A percentile compares a stretch with the other conserved stretches of the same genome.
phyloP scores from a whole-genome alignment of 176 grass and related monocot species.

The Cymbopogon citratus region DNA sequence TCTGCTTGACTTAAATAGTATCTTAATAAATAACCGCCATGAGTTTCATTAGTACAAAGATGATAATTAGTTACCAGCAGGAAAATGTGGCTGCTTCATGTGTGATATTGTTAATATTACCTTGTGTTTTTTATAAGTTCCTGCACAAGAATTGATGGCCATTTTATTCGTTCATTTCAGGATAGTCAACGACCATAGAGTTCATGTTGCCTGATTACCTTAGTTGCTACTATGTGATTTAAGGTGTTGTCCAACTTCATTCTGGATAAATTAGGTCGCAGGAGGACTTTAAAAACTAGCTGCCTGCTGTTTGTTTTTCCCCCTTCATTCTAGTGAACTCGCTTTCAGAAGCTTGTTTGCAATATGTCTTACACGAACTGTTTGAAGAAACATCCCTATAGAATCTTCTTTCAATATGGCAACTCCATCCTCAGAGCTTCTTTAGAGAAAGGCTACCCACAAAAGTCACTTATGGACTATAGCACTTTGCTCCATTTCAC shows the following conservation, averaged over 20 bases:
- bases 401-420: constrained; percentile 32
- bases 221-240: constrained; percentile 26
- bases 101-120: not conserved
- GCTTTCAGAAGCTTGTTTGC: constrained; percentile 26
- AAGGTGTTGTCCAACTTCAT: constrained; percentile 7
- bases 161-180: constrained; percentile 29
- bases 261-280: constrained; percentile 13
- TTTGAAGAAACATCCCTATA: constrained; percentile 41
- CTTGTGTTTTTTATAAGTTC: not conserved
- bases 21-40: not conserved
- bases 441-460: constrained; percentile 53
- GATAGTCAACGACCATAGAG: constrained; percentile 4
- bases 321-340: constrained; percentile 22
- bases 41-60: not conserved
- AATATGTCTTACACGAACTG: constrained; percentile 33
- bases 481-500: constrained; percentile 38
- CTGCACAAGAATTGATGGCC: not conserved
- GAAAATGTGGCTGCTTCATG: not conserved
- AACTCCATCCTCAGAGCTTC: constrained; percentile 64
- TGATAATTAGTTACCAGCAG: constrained; percentile 9
- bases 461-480: constrained; percentile 45
- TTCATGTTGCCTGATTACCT: constrained; percentile 29
- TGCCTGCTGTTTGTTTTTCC: not conserved
- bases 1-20: not conserved
- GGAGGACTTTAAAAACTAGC: constrained; percentile 23